These are phyloP conservation scores for Anethum foeniculum DNA, from an alignment of 140 eudicot genomes.

Conservation along the genomic window DNA sequence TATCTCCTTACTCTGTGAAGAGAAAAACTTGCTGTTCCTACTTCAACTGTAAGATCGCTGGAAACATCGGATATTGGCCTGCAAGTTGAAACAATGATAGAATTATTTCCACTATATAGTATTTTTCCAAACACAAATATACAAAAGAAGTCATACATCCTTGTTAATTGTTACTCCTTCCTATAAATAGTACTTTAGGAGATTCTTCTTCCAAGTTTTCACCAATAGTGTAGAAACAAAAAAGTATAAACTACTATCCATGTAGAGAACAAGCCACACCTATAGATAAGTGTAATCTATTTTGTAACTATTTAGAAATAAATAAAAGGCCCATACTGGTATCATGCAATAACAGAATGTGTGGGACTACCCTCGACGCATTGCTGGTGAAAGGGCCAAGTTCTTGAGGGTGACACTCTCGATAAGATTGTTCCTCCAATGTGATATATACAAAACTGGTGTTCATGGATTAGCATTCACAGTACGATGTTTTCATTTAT, in stretches of 20 bases:
- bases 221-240: neutral
- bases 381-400: neutral
- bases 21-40: slow-evolving; percentile 76
- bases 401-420: slow-evolving; percentile 3
- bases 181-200: neutral
- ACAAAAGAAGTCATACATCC: slow-evolving; percentile 19
- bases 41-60: slow-evolving; percentile 84
- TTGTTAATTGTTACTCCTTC: neutral
- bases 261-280: neutral
- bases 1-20: slow-evolving; percentile 71
- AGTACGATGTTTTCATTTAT: neutral
- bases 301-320: neutral
- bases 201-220: slow-evolving; percentile 11
- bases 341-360: slow-evolving; percentile 23
- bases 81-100: slow-evolving; percentile 21
- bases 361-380: slow-evolving; percentile 1
- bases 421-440: slow-evolving; percentile 25
- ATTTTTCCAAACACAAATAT: neutral
- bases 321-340: slow-evolving; percentile 9
- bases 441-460: slow-evolving; percentile 8
- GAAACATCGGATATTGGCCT: slow-evolving; percentile 99
- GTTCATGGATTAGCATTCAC: slow-evolving; percentile 25
- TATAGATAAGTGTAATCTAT: neutral
- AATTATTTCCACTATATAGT: neutral
- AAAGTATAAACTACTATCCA: neutral